Percentiles rank a stretch among this genome's conserved stretches.
Evolutionary conservation across 1,139 yeast species (phyloP).

Genomic region (Trichomonascaceae sp.): DNA sequence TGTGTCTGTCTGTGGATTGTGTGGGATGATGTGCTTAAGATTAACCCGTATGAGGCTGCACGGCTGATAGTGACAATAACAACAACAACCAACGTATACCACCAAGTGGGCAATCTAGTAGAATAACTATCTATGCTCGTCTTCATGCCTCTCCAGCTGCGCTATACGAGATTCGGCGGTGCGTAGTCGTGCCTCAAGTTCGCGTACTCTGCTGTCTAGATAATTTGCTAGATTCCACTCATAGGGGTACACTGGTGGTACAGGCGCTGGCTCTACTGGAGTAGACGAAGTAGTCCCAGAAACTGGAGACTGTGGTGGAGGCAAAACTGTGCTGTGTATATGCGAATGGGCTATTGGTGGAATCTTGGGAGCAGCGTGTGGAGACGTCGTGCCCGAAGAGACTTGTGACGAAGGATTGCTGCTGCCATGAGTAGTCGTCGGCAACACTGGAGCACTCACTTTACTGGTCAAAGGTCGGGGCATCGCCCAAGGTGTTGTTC

Average conservation of each 20-base stretch:
- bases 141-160: conserved; percentile 10
- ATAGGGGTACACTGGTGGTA: no score
- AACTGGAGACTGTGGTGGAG: not conserved
- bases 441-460: no score
- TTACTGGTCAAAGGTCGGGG: not conserved
- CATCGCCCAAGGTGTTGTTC: not conserved
- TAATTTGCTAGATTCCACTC: conserved; percentile 12
- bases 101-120: not conserved
- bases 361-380: conserved; percentile 1
- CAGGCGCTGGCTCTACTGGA: conserved; percentile 4
- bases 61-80: no score
- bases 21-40: no score
- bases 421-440: conserved; percentile 1
- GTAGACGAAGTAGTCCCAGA: not conserved
- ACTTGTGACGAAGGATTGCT: not conserved
- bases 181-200: conserved; percentile 21
- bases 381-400: not conserved
- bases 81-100: no score
- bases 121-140: not conserved
- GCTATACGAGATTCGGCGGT: conserved; percentile 21
- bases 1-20: no score
- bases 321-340: not conserved
- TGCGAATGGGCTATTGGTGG: not conserved
- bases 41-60: no score
- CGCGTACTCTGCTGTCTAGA: conserved; percentile 20